A percentile compares a stretch with the other conserved stretches of the same genome.
Evolutionary conservation across 495 filamentous ascomycete genomes (phyloP).

Genomic region (Neurospora tetraspora): DNA sequence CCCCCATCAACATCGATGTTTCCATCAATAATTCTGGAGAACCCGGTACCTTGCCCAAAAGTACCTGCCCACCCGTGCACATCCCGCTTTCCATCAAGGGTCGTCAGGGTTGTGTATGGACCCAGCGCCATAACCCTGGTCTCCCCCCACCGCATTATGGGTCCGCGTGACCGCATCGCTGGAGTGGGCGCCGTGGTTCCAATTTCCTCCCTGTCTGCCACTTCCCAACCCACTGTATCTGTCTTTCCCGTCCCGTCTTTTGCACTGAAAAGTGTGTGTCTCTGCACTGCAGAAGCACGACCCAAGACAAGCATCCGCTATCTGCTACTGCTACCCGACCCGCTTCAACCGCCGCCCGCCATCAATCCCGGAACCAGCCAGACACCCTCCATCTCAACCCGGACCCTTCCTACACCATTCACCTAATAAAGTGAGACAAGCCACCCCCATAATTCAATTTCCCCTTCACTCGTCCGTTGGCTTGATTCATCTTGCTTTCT

Average conservation of each 20-base stretch:
- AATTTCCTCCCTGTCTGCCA: slow-evolving; percentile 1
- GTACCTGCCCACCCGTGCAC: background rate
- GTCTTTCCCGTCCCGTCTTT: background rate
- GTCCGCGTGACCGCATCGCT: slow-evolving; percentile 14
- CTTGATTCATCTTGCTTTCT: background rate
- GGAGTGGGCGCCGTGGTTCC: slow-evolving; percentile 1
- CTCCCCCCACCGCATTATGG: slow-evolving; percentile 1
- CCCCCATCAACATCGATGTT: background rate
- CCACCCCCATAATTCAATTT: background rate
- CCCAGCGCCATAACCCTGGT: background rate
- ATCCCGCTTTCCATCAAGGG: background rate
- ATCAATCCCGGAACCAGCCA: background rate
- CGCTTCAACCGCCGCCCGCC: background rate
- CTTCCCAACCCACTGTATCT: background rate
- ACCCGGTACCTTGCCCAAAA: background rate
- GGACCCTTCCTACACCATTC: background rate
- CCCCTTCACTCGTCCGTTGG: background rate
- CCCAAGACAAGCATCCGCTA: background rate
- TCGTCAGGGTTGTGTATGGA: background rate
- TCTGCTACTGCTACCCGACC: background rate
- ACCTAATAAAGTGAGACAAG: background rate
- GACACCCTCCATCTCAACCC: background rate
- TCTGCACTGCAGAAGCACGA: background rate
- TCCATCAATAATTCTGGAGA: background rate
- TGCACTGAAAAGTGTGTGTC: background rate